Evolutionary conservation across 1,284 basidiomycete species (phyloP).

Genomic region (Ustilago tritici): DNA sequence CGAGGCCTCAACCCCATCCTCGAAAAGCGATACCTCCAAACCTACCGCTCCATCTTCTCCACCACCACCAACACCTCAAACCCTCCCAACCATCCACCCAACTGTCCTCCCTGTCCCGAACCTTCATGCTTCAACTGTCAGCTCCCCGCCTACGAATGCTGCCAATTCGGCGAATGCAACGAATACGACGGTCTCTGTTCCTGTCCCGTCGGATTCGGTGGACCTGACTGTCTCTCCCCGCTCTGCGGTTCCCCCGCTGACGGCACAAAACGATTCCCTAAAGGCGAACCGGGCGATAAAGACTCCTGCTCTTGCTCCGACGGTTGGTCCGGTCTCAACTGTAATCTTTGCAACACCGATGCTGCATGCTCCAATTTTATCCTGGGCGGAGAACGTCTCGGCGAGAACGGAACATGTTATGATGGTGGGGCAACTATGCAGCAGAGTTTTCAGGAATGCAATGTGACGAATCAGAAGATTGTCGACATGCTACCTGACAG

Average conservation of each 20-base stretch:
- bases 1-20: constrained; percentile 29
- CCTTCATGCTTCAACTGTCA: constrained; percentile 63
- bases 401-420: constrained; percentile 89
- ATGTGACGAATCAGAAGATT: constrained; percentile 91
- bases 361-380: constrained; percentile 47
- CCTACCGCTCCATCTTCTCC: constrained; percentile 36
- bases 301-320: constrained; percentile 85
- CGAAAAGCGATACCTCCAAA: constrained; percentile 23
- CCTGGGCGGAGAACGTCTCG: constrained; percentile 59
- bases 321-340: constrained; percentile 95
- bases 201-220: constrained; percentile 90
- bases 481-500: constrained; percentile 87
- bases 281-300: constrained; percentile 69
- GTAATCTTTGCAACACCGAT: constrained; percentile 70
- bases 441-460: constrained; percentile 95
- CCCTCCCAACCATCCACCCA: constrained; percentile 24
- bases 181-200: constrained; percentile 88
- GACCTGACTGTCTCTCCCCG: constrained; percentile 83
- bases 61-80: constrained; percentile 12
- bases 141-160: constrained; percentile 58
- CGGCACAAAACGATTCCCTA: constrained; percentile 78
- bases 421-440: constrained; percentile 89
- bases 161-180: constrained; percentile 81
- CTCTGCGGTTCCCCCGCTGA: constrained; percentile 88
- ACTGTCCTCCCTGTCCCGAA: constrained; percentile 55